These are phyloP conservation scores for Aplosporella prunicola DNA, from an alignment of 2,329 filamentous ascomycete genomes.

Conservation along the genomic window DNA sequence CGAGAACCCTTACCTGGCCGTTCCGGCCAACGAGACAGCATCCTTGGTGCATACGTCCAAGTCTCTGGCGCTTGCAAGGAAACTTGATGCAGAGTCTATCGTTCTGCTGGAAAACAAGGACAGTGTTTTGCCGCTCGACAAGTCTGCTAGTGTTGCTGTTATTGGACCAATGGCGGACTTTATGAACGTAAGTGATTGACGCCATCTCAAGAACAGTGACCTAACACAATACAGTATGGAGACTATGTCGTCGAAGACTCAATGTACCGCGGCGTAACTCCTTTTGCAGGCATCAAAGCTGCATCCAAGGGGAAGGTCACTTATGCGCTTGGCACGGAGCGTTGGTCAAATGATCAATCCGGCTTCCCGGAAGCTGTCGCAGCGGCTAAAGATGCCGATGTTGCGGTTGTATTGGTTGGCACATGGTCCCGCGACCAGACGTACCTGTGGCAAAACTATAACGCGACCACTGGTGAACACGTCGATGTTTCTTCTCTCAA, in stretches of 20 bases:
- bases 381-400: slow-evolving; percentile 56
- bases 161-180: slow-evolving; percentile 68
- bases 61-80: slow-evolving; percentile 51
- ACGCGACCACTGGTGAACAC: slow-evolving; percentile 67
- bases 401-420: slow-evolving; percentile 64
- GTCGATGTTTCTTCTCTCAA: slow-evolving; percentile 56
- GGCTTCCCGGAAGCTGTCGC: slow-evolving; percentile 58
- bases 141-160: slow-evolving; percentile 59
- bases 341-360: slow-evolving; percentile 61
- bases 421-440: slow-evolving; percentile 67
- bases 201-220: neutral
- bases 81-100: slow-evolving; percentile 58
- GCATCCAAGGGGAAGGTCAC: slow-evolving; percentile 50
- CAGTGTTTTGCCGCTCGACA: slow-evolving; percentile 53
- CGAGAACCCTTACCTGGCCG: slow-evolving; percentile 56
- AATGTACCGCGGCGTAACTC: slow-evolving; percentile 57
- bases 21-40: slow-evolving; percentile 45
- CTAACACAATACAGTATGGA: slow-evolving; percentile 44
- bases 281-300: slow-evolving; percentile 57
- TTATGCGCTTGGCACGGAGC: slow-evolving; percentile 61
- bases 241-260: slow-evolving; percentile 62
- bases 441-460: slow-evolving; percentile 60
- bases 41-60: slow-evolving; percentile 54
- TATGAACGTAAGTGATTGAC: slow-evolving; percentile 59
- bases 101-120: slow-evolving; percentile 66